Percentiles rank a stretch among this genome's conserved stretches.
These are phyloP conservation scores for Sphagnum magellanicum DNA, from an alignment of 228 moss, liverwort and hornwort genomes.

Conservation along the genomic window DNA sequence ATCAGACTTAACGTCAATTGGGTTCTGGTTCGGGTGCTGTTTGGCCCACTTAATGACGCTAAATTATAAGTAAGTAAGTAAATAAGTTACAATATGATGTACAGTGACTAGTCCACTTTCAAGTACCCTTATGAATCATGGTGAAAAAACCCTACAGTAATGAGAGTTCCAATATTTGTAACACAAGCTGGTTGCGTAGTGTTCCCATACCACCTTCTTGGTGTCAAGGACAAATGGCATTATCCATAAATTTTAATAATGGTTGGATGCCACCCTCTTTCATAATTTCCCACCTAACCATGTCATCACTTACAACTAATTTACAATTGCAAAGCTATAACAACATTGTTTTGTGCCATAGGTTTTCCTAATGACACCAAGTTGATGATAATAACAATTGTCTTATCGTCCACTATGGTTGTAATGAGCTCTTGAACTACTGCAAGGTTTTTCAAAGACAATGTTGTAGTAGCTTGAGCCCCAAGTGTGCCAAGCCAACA, in stretches of 20 bases:
- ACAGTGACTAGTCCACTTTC: conserved; percentile 50
- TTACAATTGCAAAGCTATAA: conserved; percentile 81
- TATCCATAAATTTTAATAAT: conserved; percentile 64
- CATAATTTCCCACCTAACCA: conserved; percentile 66
- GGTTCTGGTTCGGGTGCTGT: no score
- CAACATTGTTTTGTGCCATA: conserved; percentile 84
- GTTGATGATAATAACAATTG: conserved; percentile 71
- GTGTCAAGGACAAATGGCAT: conserved; percentile 45
- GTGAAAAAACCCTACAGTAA: conserved; percentile 62
- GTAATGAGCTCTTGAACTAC: conserved; percentile 60
- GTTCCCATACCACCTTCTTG: conserved; percentile 76
- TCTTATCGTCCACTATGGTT: conserved; percentile 78
- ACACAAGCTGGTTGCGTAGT: conserved; percentile 76
- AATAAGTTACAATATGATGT: conserved; percentile 69
- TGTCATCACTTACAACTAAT: conserved; percentile 68
- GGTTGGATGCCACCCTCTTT: conserved; percentile 80
- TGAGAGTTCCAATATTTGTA: conserved; percentile 60
- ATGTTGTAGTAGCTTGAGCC: conserved; percentile 79
- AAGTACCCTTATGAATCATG: conserved; percentile 51
- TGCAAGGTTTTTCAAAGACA: conserved; percentile 68
- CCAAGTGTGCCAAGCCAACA: conserved; percentile 78
- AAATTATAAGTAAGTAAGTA: no score
- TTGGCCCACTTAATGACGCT: no score
- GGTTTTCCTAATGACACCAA: conserved; percentile 69
- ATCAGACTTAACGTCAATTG: no score